Evolutionary conservation across 306 rosid genomes (phyloP), one percentile per base, ranked within the genome.

Genomic region (Vigna trinervia): DNA sequence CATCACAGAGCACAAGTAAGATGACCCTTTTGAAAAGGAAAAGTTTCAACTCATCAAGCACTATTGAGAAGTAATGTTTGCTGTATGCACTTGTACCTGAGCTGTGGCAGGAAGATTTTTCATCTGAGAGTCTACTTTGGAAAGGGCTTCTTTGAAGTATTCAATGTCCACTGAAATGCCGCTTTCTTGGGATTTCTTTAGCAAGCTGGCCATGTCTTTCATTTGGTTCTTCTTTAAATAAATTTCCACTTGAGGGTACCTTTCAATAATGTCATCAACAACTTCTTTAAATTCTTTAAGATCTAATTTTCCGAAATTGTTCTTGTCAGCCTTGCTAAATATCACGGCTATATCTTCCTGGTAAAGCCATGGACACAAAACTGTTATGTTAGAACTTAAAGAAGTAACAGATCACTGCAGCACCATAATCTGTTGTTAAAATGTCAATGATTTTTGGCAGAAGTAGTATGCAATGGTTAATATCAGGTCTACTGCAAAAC

Each of bases 111-210:
- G 97, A 74, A 95, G 97, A 69, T 84, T 81, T 84, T 95, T 95
- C 98, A 90, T 92, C 83, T 95, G 96, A 48, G 96, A 92, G 78
- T 95, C 98, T 75, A 92, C 97, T 50, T 92, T 86, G 56, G 98
- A 90, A 84, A 95, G 96, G 32, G 96, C 87, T 43, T 85, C 64
- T 85, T 95, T 92, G 53, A 95, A 81, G 63, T 83, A 86, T 82
- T 92, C 98, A 74, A 95, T 90, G 81, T 86, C 89, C 70, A 92
- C 83, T 46, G 80, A 80, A 8, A 77, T 19, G 8, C 83, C 32
- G 19, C 69, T 88, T 47, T 87, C 87, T 46, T 85, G 73, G 52
- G 97, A 63, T 38, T 69, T 85, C 83, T 62, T 83, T 76, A 95
- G 65, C 80, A 95, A 88, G 73, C 85, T 88, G 45, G 73, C 82